Evolutionary conservation across 1,139 yeast genomes (phyloP).

Genomic region (Pneumocystis jirovecii): DNA sequence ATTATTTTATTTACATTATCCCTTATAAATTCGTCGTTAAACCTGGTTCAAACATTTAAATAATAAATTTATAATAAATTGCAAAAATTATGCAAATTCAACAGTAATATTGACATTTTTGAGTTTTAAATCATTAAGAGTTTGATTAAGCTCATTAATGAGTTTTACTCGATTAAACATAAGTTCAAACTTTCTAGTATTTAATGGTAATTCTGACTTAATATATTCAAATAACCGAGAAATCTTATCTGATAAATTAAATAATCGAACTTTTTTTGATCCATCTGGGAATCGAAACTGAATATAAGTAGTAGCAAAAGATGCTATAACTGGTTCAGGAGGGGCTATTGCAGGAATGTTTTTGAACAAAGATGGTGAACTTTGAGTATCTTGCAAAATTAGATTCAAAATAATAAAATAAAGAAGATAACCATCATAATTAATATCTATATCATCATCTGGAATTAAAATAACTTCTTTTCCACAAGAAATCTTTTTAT

Average conservation of each 20-base stretch:
- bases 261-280: constrained; percentile 61
- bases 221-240: constrained; percentile 44
- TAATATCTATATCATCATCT: constrained; percentile 5
- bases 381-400: constrained; percentile 9
- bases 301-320: constrained; percentile 49
- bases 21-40: neutral
- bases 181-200: constrained; percentile 40
- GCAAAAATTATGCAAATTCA: constrained; percentile 29
- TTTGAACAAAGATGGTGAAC: constrained; percentile 30
- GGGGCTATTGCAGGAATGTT: constrained; percentile 30
- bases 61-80: neutral
- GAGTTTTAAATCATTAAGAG: constrained; percentile 63
- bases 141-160: constrained; percentile 39
- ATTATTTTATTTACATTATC: neutral
- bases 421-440: constrained; percentile 6
- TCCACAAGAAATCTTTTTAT: constrained; percentile 16
- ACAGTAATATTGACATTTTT: constrained; percentile 67
- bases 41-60: neutral
- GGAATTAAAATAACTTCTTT: constrained; percentile 4
- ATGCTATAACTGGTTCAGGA: constrained; percentile 45
- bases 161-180: constrained; percentile 53
- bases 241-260: constrained; percentile 43
- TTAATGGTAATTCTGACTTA: constrained; percentile 37
- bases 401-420: constrained; percentile 18
- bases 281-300: constrained; percentile 86